phyloP scores from a whole-genome alignment of 139 green algal species.

The Trebouxia sp. region DNA sequence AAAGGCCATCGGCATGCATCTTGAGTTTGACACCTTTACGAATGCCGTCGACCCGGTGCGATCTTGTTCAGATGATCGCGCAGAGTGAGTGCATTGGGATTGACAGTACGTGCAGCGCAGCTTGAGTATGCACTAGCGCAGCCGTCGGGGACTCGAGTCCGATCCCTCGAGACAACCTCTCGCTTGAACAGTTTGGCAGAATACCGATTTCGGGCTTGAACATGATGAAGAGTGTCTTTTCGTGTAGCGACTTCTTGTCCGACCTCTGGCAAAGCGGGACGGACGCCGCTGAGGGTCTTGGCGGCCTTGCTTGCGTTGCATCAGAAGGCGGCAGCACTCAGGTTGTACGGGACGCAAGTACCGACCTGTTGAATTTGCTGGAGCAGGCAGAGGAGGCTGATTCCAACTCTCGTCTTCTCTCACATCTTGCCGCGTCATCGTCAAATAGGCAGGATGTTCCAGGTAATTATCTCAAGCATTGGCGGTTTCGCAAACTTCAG shows the following conservation, averaged over 20 bases:
- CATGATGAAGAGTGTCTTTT: background rate
- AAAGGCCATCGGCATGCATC: background rate
- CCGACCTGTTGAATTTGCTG: background rate
- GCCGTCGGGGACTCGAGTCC: too few relatives aligned
- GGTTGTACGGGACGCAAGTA: background rate
- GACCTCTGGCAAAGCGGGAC: background rate
- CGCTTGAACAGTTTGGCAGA: too few relatives aligned
- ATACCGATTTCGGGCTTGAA: background rate
- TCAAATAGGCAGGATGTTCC: background rate
- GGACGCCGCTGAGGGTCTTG: background rate
- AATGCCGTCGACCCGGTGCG: background rate
- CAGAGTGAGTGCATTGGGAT: too few relatives aligned
- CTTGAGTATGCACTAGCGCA: too few relatives aligned
- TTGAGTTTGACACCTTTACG: background rate
- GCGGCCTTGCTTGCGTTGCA: background rate
- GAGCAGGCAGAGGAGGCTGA: background rate
- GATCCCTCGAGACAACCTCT: too few relatives aligned
- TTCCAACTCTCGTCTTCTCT: background rate
- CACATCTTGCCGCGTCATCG: background rate
- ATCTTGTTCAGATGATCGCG: background rate
- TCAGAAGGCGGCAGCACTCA: slow-evolving; percentile 4
- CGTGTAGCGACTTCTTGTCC: slow-evolving; percentile 1
- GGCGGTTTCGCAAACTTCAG: too few relatives aligned
- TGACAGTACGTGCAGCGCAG: too few relatives aligned
- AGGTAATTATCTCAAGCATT: background rate